Base-by-base conservation (phyloP, 208 protist species). In the Leishmania tarentolae region DNA sequence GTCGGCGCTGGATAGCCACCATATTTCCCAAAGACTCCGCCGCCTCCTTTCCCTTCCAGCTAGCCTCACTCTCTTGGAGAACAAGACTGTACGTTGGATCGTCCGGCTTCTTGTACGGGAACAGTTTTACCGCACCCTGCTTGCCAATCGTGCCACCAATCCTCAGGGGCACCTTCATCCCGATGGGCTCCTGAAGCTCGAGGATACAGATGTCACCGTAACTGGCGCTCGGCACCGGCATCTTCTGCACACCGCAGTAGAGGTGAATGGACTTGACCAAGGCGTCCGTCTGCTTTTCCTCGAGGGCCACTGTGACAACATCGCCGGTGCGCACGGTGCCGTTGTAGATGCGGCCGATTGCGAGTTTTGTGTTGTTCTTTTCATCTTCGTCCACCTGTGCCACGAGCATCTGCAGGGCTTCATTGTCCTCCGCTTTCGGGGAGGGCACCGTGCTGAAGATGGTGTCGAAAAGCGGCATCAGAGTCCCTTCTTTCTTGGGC, bases 1-100 rank as follows among this genome's bases (percentile, higher is more conserved):
- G 86, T 3, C 97, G 93, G 76, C 92, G 91, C 76, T 92, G 87
- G 44, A 98, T 80, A 61, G 50, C 82, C 52, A 6, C 69, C 61
- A 93, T 97, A 59, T 73, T 90, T 42, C 96, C 88, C 85, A 94
- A 82, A 44, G 91, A 81, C 81, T 99, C 92, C 61, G 90, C 83
- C 73, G 90, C 90, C 91, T 94, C 98, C 90, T 96, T 98, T 72
- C 74, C 94, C 90, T 87, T 95, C 94, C 87, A 99, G 83, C 83
- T 92, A 84, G 87, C 95, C 85, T 92, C 92, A 85, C 89, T 99
- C 93, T 85, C 96, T 81, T 95, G 89, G 73, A 99, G 83, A 13
- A 97, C 91, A 46, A 99, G 91, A 53, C 91, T 94, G 86, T 97
- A 98, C 7, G 97, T 99, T 17, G 98, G 98, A 65, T 98, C 97